Conservation (phyloP, 2,329 filamentous ascomycete genomes). For the Stachybotrys echinatus region DNA sequence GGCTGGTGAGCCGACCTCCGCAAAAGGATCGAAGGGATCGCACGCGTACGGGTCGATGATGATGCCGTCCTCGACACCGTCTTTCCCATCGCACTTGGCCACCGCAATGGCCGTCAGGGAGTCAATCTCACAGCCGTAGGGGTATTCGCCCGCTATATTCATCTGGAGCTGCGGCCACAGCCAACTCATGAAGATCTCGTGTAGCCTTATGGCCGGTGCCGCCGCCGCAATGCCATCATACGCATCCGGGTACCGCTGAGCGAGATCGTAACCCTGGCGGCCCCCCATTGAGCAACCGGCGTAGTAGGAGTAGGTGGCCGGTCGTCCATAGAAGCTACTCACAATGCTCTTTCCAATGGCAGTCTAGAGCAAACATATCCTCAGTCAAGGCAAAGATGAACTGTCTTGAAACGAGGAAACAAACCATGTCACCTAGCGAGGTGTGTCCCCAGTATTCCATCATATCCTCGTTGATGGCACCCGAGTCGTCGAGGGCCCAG, state of each 20-base stretch:
- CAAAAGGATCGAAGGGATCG: background rate
- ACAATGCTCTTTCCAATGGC: background rate
- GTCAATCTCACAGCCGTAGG: background rate
- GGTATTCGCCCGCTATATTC: background rate
- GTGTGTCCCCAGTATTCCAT: conserved; percentile 2
- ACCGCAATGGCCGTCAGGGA: background rate
- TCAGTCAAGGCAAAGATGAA: background rate
- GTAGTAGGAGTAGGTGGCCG: background rate
- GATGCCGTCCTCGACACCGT: background rate
- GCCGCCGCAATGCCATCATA: conserved; percentile 2
- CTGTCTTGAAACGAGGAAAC: background rate
- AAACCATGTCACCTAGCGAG: background rate
- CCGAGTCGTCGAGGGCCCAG: background rate
- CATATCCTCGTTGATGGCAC: background rate
- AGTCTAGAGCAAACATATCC: background rate
- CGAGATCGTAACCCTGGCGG: background rate
- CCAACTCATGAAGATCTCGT: background rate
- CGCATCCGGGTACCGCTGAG: background rate
- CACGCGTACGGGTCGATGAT: background rate
- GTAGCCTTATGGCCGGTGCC: background rate
- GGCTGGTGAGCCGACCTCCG: background rate
- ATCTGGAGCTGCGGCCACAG: background rate
- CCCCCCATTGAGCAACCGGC: background rate
- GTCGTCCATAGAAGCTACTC: background rate
- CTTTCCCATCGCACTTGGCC: background rate